Evolutionary conservation across 129 eudicot species (phyloP), one percentile per base, ranked within the genome.

Genomic region (Erigeron canadensis): DNA sequence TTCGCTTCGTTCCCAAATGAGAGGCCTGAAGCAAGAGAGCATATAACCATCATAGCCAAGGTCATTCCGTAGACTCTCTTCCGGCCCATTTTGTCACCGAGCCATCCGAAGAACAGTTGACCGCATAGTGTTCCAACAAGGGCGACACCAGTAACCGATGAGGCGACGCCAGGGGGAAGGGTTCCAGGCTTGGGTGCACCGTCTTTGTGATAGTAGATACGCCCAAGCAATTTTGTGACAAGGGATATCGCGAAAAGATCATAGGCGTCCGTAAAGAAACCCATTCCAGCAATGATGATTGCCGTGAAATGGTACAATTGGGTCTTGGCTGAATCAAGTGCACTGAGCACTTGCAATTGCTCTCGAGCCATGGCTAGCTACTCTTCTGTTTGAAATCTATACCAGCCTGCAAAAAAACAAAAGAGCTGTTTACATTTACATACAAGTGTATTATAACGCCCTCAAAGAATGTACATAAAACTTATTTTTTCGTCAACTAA

Each of bases 241-340:
- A 84, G 59, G 8, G 89, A 84, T 13, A 85, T 85, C 39, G 77
- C 60, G 41, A 85, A 85, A 8, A 85, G 80, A 67, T 85, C 89
- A 51, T 85, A 85, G 4, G 89, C 89, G 60, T 85, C 89, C 0
- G 89, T 85, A 70, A 85, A 85, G 67, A 85, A 85, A 5, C 89
- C 89, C 89, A 85, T 85, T 12, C 89, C 89, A 5, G 89, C 89
- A 10, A 85, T 72, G 0, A 85, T 58, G 16, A 85, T 81, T 5
- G 89, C 78, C 2, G 89, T 84, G 63, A 84, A 84, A 50, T 84
- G 89, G 63, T 84, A 81, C 16, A 70, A 12, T 60, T 84, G 89
- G 34, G 89, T 84, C 43, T 81, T 84, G 5, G 89, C 89, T 1
- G 73, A 16, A 75, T 85, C 89, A 67, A 85, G 89, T 75, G 89